Conservation (phyloP, 331 rosid species). For the Rosa hybrid region DNA sequence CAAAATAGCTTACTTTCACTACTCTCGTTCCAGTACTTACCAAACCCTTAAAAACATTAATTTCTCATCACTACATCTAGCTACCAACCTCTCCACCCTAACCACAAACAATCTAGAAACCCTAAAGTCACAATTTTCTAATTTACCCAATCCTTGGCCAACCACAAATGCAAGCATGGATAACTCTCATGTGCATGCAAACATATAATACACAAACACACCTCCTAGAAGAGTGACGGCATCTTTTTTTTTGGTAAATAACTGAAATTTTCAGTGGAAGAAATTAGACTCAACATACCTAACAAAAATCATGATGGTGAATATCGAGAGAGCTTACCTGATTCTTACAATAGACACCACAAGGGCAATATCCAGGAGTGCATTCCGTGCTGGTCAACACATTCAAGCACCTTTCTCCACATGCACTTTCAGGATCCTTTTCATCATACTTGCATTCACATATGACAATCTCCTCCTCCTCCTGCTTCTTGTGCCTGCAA, state of each 20-base stretch:
- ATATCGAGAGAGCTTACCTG: conserved; percentile 47
- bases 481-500: conserved; percentile 72
- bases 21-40: background rate
- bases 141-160: background rate
- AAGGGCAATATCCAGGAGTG: conserved; percentile 81
- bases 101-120: background rate
- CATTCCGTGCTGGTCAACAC: conserved; percentile 89
- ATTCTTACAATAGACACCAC: conserved; percentile 70
- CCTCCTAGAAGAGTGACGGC: background rate
- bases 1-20: background rate
- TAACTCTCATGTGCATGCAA: background rate
- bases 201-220: no score
- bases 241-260: background rate
- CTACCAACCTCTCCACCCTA: background rate
- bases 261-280: background rate
- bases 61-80: background rate
- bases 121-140: background rate
- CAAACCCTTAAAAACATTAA: background rate
- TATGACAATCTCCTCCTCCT: conserved; percentile 83
- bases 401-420: conserved; percentile 86
- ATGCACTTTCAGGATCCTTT: conserved; percentile 61
- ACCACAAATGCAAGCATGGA: background rate
- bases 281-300: background rate
- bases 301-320: background rate
- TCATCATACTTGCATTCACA: conserved; percentile 69